Evolutionary conservation across 2,329 filamentous ascomycete genomes (phyloP).

Genomic region (Verticillium albo-atrum): DNA sequence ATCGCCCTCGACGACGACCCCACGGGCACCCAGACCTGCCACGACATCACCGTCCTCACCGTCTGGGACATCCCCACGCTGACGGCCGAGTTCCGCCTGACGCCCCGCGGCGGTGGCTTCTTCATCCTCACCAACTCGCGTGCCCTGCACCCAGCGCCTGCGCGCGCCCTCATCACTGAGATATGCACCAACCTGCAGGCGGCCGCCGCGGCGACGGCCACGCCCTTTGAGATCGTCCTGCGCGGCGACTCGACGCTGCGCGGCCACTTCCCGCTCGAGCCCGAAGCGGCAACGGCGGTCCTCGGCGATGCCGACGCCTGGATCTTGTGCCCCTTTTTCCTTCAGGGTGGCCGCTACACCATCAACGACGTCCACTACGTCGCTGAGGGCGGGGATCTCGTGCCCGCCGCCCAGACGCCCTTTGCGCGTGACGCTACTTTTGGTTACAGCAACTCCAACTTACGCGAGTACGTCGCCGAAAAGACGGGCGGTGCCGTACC

Average conservation of each 20-base stretch:
- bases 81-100: conserved; percentile 35
- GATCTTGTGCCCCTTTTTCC: conserved; percentile 54
- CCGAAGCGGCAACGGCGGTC: conserved; percentile 43
- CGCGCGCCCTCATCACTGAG: conserved; percentile 38
- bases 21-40: conserved; percentile 55
- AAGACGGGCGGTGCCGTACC: conserved; percentile 41
- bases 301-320: conserved; percentile 45
- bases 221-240: conserved; percentile 48
- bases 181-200: conserved; percentile 44
- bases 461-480: conserved; percentile 47
- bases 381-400: conserved; percentile 32
- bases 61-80: conserved; percentile 44
- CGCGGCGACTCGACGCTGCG: conserved; percentile 52
- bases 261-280: conserved; percentile 51
- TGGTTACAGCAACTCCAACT: conserved; percentile 48
- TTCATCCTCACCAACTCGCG: conserved; percentile 58
- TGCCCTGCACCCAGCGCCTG: conserved; percentile 43
- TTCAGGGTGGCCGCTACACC: conserved; percentile 52
- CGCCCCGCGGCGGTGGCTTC: conserved; percentile 35
- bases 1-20: conserved; percentile 49
- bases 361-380: conserved; percentile 55
- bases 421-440: conserved; percentile 54
- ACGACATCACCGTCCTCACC: conserved; percentile 50
- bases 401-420: conserved; percentile 46
- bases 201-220: conserved; percentile 32